Evolutionary conservation across 371 early-diverging fungal species (phyloP), one percentile per base, ranked within the genome.

Genomic region (Actinomortierella ambigua): DNA sequence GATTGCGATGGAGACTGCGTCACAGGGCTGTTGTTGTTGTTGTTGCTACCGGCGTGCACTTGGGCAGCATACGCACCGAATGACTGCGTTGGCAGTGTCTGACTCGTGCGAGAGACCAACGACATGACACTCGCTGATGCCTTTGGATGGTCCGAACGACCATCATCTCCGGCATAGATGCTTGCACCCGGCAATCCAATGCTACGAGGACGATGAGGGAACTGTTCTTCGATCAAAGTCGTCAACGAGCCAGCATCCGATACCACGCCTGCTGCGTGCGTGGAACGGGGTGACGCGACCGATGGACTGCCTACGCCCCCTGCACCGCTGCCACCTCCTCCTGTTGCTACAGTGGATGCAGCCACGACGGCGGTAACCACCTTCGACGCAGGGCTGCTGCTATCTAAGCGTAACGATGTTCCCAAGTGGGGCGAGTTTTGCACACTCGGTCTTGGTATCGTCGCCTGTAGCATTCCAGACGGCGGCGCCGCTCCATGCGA

Each of bases 201-300:
- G 2, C 53, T 39, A 11, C 75, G 59, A n/a, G 64, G n/a, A n/a
- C 75, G 63, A 22, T 26, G 59, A 1, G 75, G 75, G 64, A 75
- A 75, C 26, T 75, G 75, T 41, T 75, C 75, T 4, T 75, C 75
- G 11, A 75, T 64, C 7, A 75, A 61, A 13, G 55, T 64, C 23
- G 75, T 55, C 24, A 75, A 48, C 26, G 41, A 57, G 52, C 54
- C 23, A 18, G 68, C 39, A 34, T 75, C 75, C 0, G 64, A 57
- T 9, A 64, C 5, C 0, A 51, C 61, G 0, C 48, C 48, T 5
- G 61, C 34, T 5, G 61, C 34, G 11, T 34, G 4, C 11, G 34
- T 34, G 4, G 34, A 4, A 34, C 34, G 34, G 7, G 34, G 34
- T 11, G 34, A 34, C 4, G 34, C 4, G 7, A 11, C 34, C 4